phyloP scores from a whole-genome alignment of 148 eudicot genomes.

The Chenopodium quinoa region DNA sequence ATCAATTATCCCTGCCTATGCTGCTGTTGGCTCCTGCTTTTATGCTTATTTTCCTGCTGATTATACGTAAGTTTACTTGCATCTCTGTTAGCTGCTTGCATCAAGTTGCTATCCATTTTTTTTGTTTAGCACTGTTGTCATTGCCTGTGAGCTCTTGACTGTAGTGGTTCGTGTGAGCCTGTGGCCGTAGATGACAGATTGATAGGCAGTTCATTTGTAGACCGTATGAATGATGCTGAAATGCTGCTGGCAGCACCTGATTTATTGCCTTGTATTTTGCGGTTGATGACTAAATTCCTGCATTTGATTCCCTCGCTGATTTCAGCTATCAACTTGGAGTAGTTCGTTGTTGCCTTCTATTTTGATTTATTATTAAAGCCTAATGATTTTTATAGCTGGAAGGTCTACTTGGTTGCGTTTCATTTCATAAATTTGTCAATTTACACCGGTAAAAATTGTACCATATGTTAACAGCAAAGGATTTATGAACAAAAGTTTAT shows the following conservation, averaged over 20 bases:
- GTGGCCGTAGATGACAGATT: conserved; percentile 18
- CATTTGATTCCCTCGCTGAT: conserved; percentile 18
- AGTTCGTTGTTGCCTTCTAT: background rate
- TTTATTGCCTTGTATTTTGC: conserved; percentile 11
- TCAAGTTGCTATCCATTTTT: background rate
- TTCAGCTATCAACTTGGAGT: conserved; percentile 11
- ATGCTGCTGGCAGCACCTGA: conserved; percentile 31
- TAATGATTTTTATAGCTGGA: background rate
- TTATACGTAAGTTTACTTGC: conserved; percentile 30
- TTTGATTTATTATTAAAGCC: background rate
- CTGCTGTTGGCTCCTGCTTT: conserved; percentile 28
- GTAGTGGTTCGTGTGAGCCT: conserved; percentile 31
- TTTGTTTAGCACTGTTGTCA: background rate
- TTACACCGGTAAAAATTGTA: background rate
- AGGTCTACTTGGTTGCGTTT: background rate
- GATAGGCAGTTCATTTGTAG: conserved; percentile 19
- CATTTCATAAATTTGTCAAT: background rate
- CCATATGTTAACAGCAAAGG: background rate
- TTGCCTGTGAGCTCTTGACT: conserved; percentile 37
- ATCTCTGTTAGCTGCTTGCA: conserved; percentile 15
- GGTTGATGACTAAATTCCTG: conserved; percentile 20
- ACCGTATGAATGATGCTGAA: conserved; percentile 20
- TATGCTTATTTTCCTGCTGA: conserved; percentile 14
- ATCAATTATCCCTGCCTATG: conserved; percentile 21
- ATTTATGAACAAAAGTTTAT: background rate